Base-by-base conservation (phyloP, 345 rosid species). In the Carallia brachiata region DNA sequence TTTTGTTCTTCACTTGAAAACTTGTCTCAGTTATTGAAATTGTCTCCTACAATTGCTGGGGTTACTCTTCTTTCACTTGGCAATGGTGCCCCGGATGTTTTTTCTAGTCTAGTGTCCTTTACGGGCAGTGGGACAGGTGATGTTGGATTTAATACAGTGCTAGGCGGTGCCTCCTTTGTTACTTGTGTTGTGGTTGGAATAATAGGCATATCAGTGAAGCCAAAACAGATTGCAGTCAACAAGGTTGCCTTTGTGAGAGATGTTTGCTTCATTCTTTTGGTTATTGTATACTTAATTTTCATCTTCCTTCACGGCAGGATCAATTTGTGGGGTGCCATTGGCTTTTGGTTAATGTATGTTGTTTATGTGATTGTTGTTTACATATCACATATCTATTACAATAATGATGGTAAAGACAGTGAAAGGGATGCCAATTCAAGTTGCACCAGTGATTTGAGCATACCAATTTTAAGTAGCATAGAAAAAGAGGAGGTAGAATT, bases 41-140 rank as follows among this genome's bases (percentile, higher is more conserved):
- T 94, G 62, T 87, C 97, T 66, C 97, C 98, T 2, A 84, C 93
- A 30, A 84, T 94, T 70, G 91, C 96, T 28, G 97, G 98, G 30
- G 90, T 88, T 34, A 94, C 98, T 36, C 93, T 94, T 59, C 88
- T 94, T 74, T 90, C 98, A 61, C 89, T 94, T 9, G 97, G 98
- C 4, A 91, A 94, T 62, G 98, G 98, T 7, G 93, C 97, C 2
- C 91, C 95, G 0, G 98, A 91, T 84, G 87, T 91, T 4, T 93
- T 93, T 76, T 70, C 98, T 0, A 87, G 90, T 73, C 52, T 94
- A 2, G 97, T 80, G 47, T 89, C 98, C 12, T 84, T 91, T 81
- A 81, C 77, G 71, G 91, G 84, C 39, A 80, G 70, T 6, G 96
- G 75, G 27, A 85, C 88, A 6, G 54, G 77, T 19, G 90, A 86